Evolutionary conservation across 352 stramenopile genomes (phyloP), one percentile per base, ranked within the genome.

Genomic region (Pythium coloratum): DNA sequence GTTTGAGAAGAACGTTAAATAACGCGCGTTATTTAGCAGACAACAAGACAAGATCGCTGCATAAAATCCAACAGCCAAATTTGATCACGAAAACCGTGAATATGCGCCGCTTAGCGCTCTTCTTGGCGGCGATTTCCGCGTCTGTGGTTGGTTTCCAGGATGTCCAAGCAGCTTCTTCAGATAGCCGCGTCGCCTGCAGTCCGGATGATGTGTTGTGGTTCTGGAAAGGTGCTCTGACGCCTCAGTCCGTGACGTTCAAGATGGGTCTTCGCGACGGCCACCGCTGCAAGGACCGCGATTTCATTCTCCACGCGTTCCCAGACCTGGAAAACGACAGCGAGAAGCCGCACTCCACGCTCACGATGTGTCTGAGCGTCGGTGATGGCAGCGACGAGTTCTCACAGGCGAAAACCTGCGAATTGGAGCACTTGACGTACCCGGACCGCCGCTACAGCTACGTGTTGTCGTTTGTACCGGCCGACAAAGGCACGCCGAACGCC

Each of bases 221-320:
- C 14, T 94, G 85, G 85, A 88, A 79, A 40, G 85, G 85, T 59
- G 82, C 82, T 38, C 67, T 94, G 44, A 82, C 83, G 49, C 77
- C 83, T 46, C 73, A 82, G 33, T 91, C 83, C 3, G 69, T 94
- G 34, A 74, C 56, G n/a, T 91, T 94, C 67, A 89, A 89, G 53
- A 71, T 92, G 50, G 85, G 85, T 40, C 75, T 94, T 66, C 76
- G 75, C 58, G 71, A 78, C 44, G 78, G 78, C 56, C 76, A 88
- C 63, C 36, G 54, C 20, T 93, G 85, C 64, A 33, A 30, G 7
- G 76, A 81, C 59, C 64, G 69, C 49, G 69, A 84, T 63, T 84
- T 92, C 47, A 59, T 91, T 28, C 66, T 92, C 55, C 84, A 81
- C 63, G 77, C 77, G 33, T 82, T 84, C 46, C 82, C 84, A 0